Evolutionary conservation across 192 early-diverging fungal species (phyloP).

Genomic region (Podila horticola): DNA sequence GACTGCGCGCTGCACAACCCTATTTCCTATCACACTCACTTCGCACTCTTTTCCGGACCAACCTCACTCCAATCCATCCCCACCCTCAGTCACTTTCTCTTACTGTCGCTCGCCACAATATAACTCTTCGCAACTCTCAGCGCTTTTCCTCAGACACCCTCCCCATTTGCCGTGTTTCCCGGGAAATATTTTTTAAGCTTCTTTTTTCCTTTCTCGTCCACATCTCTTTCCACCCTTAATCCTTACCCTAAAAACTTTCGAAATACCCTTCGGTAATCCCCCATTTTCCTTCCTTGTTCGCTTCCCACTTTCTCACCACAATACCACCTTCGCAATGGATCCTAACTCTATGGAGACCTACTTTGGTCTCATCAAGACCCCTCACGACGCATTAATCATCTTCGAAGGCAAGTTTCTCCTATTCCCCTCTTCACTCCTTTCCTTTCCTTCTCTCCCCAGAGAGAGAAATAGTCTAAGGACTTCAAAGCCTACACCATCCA

Average conservation of each 20-base stretch:
- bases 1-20: neutral
- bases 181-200: neutral
- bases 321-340: constrained; percentile 23
- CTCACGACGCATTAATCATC: constrained; percentile 87
- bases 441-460: neutral
- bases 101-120: neutral
- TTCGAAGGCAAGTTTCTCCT: constrained; percentile 71
- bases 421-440: neutral
- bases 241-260: constrained; percentile 10
- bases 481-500: neutral
- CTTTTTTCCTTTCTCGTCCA: neutral
- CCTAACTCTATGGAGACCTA: constrained; percentile 79
- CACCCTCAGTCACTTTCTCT: neutral
- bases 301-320: neutral
- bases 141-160: neutral
- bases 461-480: too few species aligned
- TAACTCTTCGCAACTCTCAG: neutral
- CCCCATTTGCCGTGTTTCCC: constrained; percentile 4
- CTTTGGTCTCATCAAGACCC: constrained; percentile 85
- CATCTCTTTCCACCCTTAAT: neutral
- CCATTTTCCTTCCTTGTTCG: too few species aligned
- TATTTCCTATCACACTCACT: too few species aligned
- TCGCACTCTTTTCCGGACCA: neutral
- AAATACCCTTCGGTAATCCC: neutral
- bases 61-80: too few species aligned